phyloP scores from a whole-genome alignment of 2,329 filamentous ascomycete genomes.

The Colletotrichum sp. region DNA sequence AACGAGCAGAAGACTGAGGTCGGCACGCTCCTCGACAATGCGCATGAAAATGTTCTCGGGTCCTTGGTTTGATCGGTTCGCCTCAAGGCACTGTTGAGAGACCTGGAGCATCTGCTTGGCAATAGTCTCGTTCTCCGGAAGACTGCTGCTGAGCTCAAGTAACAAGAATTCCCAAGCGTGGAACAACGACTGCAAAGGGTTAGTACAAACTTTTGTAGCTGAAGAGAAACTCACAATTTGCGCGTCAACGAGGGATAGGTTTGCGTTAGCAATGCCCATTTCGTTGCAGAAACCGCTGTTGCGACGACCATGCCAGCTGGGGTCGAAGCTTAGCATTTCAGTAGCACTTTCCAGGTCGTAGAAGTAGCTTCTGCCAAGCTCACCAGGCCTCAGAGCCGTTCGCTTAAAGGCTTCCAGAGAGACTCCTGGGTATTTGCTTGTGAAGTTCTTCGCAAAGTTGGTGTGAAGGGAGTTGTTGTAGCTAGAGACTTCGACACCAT shows the following conservation, averaged over 20 bases:
- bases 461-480: slow-evolving; percentile 89
- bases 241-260: slow-evolving; percentile 89
- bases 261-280: slow-evolving; percentile 85
- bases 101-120: slow-evolving; percentile 76
- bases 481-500: slow-evolving; percentile 77
- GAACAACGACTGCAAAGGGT: slow-evolving; percentile 69
- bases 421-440: slow-evolving; percentile 75
- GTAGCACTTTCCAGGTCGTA: slow-evolving; percentile 82
- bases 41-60: slow-evolving; percentile 83
- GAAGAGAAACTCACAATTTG: slow-evolving; percentile 70
- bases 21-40: slow-evolving; percentile 77
- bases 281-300: slow-evolving; percentile 81
- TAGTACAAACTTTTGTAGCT: slow-evolving; percentile 17
- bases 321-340: slow-evolving; percentile 77
- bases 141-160: slow-evolving; percentile 76
- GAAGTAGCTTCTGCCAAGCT: slow-evolving; percentile 79
- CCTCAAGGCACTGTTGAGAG: slow-evolving; percentile 76
- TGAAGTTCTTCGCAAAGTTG: slow-evolving; percentile 86
- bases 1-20: slow-evolving; percentile 81
- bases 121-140: slow-evolving; percentile 58
- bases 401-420: slow-evolving; percentile 82
- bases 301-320: slow-evolving; percentile 74
- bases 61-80: slow-evolving; percentile 75
- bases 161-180: slow-evolving; percentile 89
- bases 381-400: slow-evolving; percentile 67